Evolutionary conservation across 1,139 yeast species (phyloP).

Genomic region (Blastobotrys serpentis): DNA sequence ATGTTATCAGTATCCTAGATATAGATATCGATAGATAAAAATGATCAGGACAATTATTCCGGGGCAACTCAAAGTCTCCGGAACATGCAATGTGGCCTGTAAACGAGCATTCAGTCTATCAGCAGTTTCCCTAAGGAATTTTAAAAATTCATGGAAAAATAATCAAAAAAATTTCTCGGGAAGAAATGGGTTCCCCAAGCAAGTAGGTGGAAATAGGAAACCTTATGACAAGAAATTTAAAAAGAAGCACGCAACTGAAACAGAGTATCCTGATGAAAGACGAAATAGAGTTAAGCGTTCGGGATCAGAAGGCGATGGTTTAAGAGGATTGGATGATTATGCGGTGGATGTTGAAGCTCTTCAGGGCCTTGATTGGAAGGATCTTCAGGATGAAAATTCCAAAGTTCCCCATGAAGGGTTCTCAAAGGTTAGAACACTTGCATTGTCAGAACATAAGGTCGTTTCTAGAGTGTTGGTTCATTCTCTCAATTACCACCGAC

Average conservation of each 20-base stretch:
- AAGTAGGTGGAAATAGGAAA: neutral
- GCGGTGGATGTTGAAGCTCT: conserved; percentile 28
- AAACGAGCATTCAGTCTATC: conserved; percentile 6
- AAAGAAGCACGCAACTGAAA: neutral
- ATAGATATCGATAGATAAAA: neutral
- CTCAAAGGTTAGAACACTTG: conserved; percentile 34
- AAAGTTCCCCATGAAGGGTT: conserved; percentile 26
- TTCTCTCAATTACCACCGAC: conserved; percentile 36
- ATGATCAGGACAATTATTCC: neutral
- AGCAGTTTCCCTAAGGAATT: neutral
- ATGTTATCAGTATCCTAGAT: too few species aligned
- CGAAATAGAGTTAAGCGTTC: conserved; percentile 2
- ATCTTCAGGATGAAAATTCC: conserved; percentile 19
- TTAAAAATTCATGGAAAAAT: neutral
- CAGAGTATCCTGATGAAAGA: conserved; percentile 4
- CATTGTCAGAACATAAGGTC: conserved; percentile 33
- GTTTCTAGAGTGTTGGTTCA: conserved; percentile 37
- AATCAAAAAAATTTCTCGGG: neutral
- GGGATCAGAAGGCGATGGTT: conserved; percentile 37
- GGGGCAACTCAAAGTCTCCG: neutral
- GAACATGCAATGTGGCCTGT: neutral
- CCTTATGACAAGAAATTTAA: neutral
- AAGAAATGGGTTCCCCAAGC: neutral
- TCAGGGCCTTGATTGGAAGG: conserved; percentile 25
- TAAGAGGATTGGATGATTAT: conserved; percentile 36